phyloP scores from a whole-genome alignment of 2,329 filamentous ascomycete species.

The Aspergillus arachidicola region DNA sequence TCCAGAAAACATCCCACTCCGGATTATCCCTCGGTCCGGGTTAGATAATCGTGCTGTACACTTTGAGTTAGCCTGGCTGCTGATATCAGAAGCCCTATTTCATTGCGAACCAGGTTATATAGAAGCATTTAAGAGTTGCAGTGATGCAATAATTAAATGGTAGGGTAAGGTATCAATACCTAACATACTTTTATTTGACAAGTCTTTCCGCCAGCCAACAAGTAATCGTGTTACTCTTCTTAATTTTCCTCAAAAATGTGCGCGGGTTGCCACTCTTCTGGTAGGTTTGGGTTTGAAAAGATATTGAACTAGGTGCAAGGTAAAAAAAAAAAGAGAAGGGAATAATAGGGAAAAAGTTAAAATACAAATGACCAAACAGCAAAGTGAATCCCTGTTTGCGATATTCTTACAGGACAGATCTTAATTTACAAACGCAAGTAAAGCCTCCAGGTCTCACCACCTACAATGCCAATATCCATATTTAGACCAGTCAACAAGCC shows the following conservation, averaged over 20 bases:
- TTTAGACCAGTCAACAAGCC: background rate
- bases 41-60: background rate
- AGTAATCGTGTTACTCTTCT: background rate
- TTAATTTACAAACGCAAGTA: background rate
- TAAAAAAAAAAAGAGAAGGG: too few relatives aligned
- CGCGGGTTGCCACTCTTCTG: background rate
- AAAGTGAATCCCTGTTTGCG: background rate
- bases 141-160: background rate
- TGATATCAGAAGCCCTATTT: background rate
- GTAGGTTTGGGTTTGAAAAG: background rate
- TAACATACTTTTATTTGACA: background rate
- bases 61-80: background rate
- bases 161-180: background rate
- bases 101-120: background rate
- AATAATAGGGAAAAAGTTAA: too few relatives aligned
- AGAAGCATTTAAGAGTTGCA: background rate
- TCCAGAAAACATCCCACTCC: slow-evolving; percentile 14
- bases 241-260: background rate
- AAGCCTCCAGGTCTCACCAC: background rate
- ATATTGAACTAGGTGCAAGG: too few relatives aligned
- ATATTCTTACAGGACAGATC: background rate
- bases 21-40: slow-evolving; percentile 12
- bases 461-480: background rate
- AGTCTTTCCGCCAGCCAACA: background rate
- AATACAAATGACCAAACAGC: background rate